Evolutionary conservation across 805 yeast genomes (phyloP), one percentile per base, ranked within the genome.

Genomic region (Wickerhamiella allomyrinae): DNA sequence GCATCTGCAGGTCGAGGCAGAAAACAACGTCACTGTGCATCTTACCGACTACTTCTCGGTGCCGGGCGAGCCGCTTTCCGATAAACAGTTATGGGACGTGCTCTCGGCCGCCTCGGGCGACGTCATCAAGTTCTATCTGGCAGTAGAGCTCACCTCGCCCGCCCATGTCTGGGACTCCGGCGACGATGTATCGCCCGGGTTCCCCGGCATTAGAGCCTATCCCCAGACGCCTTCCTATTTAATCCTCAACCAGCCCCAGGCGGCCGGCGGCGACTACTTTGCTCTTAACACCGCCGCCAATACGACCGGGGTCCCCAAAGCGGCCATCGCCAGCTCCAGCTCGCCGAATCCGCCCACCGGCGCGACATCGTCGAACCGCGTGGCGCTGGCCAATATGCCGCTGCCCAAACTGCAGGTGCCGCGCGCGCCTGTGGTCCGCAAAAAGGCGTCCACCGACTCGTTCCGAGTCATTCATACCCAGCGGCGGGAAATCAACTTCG

Each of bases 401-500:
- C 8, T 22, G 24, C 24, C 24, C 24, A 9, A 6, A 9, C 24
- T 9, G 8, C 8, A 9, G 8, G 8, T 6, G 24, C 31, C 11
- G 3, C 17, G 31, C 31, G 17, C 17, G 31, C 31, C 31, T 7
- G 17, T n/a, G 17, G 13, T 27, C 6, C 17, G 15, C 31, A 11
- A 27, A 8, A 14, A 17, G 17, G 5, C 31, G 17, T 27, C 31
- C 31, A 23, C 54, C 54, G 65, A 71, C 34, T 65, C 84, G 0
- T 83, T 84, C 56, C 68, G 79, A 45, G 77, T 84, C 1, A 69
- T 84, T 25, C 48, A 52, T 11, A 7, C 34, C 13, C 34, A 31
- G 21, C 34, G 34, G 6, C 20, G 34, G 23, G 94, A 81, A 52
- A 83, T 83, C 46, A 86, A 86, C 57, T 84, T 84, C 55, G 91